A percentile compares a stretch with the other conserved stretches of the same genome.
Evolutionary conservation across 2,329 filamentous ascomycete genomes (phyloP).

Genomic region (Colletotrichum viniferum): DNA sequence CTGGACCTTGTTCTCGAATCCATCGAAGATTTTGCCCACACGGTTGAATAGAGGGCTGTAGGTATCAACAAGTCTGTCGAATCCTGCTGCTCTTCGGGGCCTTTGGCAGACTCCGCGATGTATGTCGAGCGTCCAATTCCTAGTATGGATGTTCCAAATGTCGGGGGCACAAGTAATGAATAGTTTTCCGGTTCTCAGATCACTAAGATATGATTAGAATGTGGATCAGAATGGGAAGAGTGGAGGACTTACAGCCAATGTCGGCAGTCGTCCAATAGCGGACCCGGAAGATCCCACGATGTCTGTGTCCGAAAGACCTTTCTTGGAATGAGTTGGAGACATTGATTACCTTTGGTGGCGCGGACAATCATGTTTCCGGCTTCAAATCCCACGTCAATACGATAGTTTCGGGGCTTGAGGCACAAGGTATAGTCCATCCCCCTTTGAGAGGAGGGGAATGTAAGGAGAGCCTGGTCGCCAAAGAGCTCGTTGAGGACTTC

Average conservation of each 20-base stretch:
- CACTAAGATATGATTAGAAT: not conserved
- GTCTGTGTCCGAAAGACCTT: conserved; percentile 28
- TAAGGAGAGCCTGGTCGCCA: conserved; percentile 53
- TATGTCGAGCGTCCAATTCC: conserved; percentile 40
- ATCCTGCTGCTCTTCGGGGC: not conserved
- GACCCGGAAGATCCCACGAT: conserved; percentile 52
- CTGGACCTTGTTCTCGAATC: conserved; percentile 49
- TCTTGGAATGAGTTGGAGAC: conserved; percentile 35
- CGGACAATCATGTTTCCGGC: conserved; percentile 45
- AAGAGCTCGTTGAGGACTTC: conserved; percentile 54
- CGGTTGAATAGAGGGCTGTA: conserved; percentile 41
- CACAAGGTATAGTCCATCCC: conserved; percentile 56
- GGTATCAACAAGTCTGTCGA: conserved; percentile 51
- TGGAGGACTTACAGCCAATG: conserved; percentile 56
- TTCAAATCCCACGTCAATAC: conserved; percentile 60
- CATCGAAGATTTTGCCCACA: conserved; percentile 48
- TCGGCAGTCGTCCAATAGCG: conserved; percentile 54
- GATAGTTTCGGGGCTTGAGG: conserved; percentile 37
- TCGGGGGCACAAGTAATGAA: conserved; percentile 30
- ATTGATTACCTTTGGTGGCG: conserved; percentile 29
- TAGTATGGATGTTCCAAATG: conserved; percentile 6
- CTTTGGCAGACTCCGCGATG: conserved; percentile 22
- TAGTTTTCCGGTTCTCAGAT: conserved; percentile 36
- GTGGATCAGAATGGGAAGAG: not conserved
- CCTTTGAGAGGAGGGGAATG: conserved; percentile 52